A percentile compares a stretch with the other conserved stretches of the same genome.
Evolutionary conservation across 192 early-diverging fungal species (phyloP).

Genomic region (Coemansia sp.): DNA sequence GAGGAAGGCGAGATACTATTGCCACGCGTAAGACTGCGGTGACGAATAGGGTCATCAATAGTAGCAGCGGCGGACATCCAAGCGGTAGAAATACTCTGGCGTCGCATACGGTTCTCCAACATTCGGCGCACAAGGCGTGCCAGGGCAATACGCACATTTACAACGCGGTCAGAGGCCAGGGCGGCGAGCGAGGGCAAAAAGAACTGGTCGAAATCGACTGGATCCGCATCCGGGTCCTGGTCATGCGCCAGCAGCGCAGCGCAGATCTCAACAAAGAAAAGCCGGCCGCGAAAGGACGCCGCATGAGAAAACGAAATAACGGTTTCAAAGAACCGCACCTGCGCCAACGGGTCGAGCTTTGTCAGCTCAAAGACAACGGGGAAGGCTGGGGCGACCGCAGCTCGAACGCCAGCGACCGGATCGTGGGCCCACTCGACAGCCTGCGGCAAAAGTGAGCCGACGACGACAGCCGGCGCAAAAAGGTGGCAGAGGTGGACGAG

Average conservation of each 20-base stretch:
- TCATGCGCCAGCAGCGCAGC: conserved; percentile 62
- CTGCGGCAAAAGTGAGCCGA: conserved; percentile 66
- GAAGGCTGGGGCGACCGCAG: conserved; percentile 48
- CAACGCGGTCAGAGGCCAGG: conserved; percentile 62
- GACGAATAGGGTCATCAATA: not conserved
- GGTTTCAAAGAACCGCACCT: conserved; percentile 48
- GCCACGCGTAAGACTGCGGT: not conserved
- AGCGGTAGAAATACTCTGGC: conserved; percentile 32
- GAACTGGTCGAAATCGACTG: conserved; percentile 64
- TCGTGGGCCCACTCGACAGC: conserved; percentile 58
- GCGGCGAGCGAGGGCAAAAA: conserved; percentile 63
- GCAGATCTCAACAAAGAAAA: conserved; percentile 70
- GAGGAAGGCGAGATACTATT: not conserved
- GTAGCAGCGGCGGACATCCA: not conserved
- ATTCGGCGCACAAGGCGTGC: conserved; percentile 56
- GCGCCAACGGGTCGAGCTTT: conserved; percentile 35
- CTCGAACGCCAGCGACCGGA: conserved; percentile 59
- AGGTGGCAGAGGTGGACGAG: conserved; percentile 62
- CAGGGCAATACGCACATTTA: conserved; percentile 72
- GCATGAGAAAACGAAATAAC: conserved; percentile 55
- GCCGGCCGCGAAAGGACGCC: conserved; percentile 46
- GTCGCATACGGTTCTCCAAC: conserved; percentile 44
- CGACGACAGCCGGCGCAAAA: conserved; percentile 59
- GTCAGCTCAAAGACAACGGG: conserved; percentile 51
- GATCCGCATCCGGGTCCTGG: conserved; percentile 56